Evolutionary conservation across 2,329 filamentous ascomycete species (phyloP).

Genomic region (Exophiala viscosa): DNA sequence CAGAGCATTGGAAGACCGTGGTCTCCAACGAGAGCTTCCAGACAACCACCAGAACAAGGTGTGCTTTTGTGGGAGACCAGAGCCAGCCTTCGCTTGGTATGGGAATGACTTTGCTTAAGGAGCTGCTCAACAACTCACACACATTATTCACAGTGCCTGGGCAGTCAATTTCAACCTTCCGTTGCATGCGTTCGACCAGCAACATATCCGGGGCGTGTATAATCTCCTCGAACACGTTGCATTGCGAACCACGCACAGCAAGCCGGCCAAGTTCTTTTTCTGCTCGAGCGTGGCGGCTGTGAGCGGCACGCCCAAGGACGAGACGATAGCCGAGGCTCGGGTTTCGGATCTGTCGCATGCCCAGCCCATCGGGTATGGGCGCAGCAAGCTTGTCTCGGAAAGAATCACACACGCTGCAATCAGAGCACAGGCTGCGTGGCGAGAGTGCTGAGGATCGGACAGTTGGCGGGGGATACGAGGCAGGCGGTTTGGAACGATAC

Average conservation of each 20-base stretch:
- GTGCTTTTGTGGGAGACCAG: slow-evolving; percentile 47
- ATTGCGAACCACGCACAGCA: slow-evolving; percentile 23
- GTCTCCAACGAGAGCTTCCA: slow-evolving; percentile 25
- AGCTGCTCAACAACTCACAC: slow-evolving; percentile 43
- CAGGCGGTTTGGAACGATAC: slow-evolving; percentile 50
- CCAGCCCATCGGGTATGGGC: slow-evolving; percentile 52
- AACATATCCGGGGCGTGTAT: slow-evolving; percentile 49
- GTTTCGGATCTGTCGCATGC: slow-evolving; percentile 25
- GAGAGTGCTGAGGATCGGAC: slow-evolving; percentile 47
- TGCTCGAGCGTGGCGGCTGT: slow-evolving; percentile 50
- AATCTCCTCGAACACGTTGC: slow-evolving; percentile 42
- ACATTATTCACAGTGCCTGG: slow-evolving; percentile 63
- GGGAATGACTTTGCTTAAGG: slow-evolving; percentile 36
- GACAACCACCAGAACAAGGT: slow-evolving; percentile 34
- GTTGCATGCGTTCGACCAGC: slow-evolving; percentile 51
- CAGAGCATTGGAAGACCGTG: slow-evolving; percentile 37
- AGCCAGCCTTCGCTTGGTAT: slow-evolving; percentile 49
- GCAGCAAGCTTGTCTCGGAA: slow-evolving; percentile 58
- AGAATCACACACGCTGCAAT: slow-evolving; percentile 39
- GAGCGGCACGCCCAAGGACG: slow-evolving; percentile 27
- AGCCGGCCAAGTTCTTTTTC: slow-evolving; percentile 40
- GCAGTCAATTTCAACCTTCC: slow-evolving; percentile 61
- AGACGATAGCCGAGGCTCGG: slow-evolving; percentile 18
- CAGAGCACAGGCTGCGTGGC: slow-evolving; percentile 30
- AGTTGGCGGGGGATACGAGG: slow-evolving; percentile 48